phyloP scores from a whole-genome alignment of 768 basidiomycete genomes.

The Rickenella mellea region DNA sequence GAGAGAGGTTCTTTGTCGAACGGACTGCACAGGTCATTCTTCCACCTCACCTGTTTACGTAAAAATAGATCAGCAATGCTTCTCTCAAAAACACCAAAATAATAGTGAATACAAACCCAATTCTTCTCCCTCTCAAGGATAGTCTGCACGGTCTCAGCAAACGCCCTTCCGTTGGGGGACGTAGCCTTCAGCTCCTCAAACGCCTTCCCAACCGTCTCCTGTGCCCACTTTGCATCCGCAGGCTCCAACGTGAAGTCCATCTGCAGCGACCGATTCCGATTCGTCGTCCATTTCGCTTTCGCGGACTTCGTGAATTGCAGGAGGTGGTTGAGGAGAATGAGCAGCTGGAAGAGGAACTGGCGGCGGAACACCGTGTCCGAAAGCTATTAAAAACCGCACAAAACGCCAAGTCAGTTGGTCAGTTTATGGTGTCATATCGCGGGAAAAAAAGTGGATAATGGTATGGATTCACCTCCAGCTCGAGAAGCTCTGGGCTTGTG shows the following conservation, averaged over 20 bases:
- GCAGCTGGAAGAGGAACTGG: slow-evolving; percentile 79
- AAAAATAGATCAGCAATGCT: not conserved
- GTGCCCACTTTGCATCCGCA: slow-evolving; percentile 65
- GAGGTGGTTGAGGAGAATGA: slow-evolving; percentile 70
- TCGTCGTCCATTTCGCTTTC: slow-evolving; percentile 50
- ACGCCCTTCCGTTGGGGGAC: slow-evolving; percentile 65
- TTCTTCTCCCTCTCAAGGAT: slow-evolving; percentile 80
- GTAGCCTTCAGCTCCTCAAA: slow-evolving; percentile 57
- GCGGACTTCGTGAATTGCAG: slow-evolving; percentile 61
- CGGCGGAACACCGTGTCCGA: slow-evolving; percentile 90
- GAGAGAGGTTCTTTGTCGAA: slow-evolving; percentile 70
- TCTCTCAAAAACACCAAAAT: not conserved
- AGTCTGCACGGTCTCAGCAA: slow-evolving; percentile 61
- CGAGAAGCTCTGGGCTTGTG: slow-evolving; percentile 78
- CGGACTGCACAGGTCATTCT: slow-evolving; percentile 69
- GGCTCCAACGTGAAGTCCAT: slow-evolving; percentile 74
- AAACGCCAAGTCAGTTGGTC: not conserved
- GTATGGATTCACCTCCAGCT: slow-evolving; percentile 73
- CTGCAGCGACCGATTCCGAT: slow-evolving; percentile 70
- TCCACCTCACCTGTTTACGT: slow-evolving; percentile 58
- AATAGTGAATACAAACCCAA: slow-evolving; percentile 38
- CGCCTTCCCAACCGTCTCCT: slow-evolving; percentile 52
- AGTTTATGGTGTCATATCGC: slow-evolving; percentile 1
- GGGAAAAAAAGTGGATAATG: slow-evolving; percentile 2
- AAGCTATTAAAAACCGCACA: slow-evolving; percentile 45